These are phyloP conservation scores for Globisporangium barbulae DNA, from an alignment of 352 stramenopile species.

Conservation along the genomic window DNA sequence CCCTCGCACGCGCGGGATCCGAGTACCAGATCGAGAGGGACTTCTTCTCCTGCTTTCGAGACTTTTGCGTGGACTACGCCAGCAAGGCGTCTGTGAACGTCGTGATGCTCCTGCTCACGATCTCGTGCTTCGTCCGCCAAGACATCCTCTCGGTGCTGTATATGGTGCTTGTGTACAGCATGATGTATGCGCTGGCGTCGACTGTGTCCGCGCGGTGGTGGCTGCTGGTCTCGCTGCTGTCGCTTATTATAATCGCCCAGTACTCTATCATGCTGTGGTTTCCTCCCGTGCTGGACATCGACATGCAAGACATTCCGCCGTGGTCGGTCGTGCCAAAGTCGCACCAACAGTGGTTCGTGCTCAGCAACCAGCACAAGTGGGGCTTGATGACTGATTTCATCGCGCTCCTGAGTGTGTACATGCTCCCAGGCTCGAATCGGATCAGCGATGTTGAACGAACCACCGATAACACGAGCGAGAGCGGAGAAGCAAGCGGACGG, in stretches of 20 bases:
- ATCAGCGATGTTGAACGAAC: constrained; percentile 17
- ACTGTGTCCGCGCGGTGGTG: constrained; percentile 59
- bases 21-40: constrained; percentile 29
- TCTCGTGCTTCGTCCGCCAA: constrained; percentile 78
- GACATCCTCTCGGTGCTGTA: constrained; percentile 76
- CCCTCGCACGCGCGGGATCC: background rate
- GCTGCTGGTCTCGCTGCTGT: constrained; percentile 50
- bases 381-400: constrained; percentile 74
- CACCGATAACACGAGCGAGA: constrained; percentile 12
- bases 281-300: constrained; percentile 47
- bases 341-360: constrained; percentile 63
- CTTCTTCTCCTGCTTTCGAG: constrained; percentile 64
- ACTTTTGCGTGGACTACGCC: constrained; percentile 69
- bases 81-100: constrained; percentile 76
- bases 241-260: constrained; percentile 61
- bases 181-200: constrained; percentile 68
- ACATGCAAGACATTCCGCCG: constrained; percentile 55
- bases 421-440: constrained; percentile 58
- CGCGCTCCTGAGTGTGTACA: constrained; percentile 58
- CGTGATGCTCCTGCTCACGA: constrained; percentile 68
- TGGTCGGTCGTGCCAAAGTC: constrained; percentile 53
- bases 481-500: background rate
- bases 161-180: constrained; percentile 74
- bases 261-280: constrained; percentile 76
- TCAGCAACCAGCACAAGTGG: constrained; percentile 78